Evolutionary conservation across 2,329 filamentous ascomycete species (phyloP).

Genomic region (Hymenoscyphus occultus): DNA sequence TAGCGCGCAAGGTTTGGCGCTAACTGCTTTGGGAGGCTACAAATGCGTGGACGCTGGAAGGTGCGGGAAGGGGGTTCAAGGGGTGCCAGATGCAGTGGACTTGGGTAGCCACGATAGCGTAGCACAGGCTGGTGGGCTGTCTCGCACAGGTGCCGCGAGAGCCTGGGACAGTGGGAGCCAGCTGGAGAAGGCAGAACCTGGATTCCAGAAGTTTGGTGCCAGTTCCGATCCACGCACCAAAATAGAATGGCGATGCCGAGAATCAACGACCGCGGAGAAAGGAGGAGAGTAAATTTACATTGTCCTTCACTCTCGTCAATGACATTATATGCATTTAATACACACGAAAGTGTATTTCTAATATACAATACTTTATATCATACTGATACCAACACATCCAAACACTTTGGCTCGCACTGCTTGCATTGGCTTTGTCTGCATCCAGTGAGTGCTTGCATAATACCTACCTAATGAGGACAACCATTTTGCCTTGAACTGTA

Average conservation of each 20-base stretch:
- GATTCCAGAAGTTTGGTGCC: background rate
- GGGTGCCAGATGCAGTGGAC: background rate
- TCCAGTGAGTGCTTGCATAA: background rate
- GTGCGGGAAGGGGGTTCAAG: background rate
- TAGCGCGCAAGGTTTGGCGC: background rate
- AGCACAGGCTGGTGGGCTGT: too few relatives aligned
- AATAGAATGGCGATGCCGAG: background rate
- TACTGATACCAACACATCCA: too few relatives aligned
- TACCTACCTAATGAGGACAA: background rate
- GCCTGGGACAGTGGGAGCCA: background rate
- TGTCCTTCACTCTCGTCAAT: background rate
- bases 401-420: background rate
- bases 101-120: too few relatives aligned
- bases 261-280: too few relatives aligned
- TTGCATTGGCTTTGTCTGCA: constrained; percentile 3
- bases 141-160: too few relatives aligned
- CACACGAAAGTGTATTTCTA: too few relatives aligned
- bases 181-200: background rate
- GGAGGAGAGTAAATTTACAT: background rate
- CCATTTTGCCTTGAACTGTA: background rate
- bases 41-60: background rate
- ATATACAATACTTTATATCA: too few relatives aligned
- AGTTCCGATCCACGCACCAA: background rate
- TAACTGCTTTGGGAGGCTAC: background rate
- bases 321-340: too few relatives aligned